A percentile compares a stretch with the other conserved stretches of the same genome.
phyloP scores from a whole-genome alignment of 2,329 filamentous ascomycete genomes.

The Xylaria sp. region DNA sequence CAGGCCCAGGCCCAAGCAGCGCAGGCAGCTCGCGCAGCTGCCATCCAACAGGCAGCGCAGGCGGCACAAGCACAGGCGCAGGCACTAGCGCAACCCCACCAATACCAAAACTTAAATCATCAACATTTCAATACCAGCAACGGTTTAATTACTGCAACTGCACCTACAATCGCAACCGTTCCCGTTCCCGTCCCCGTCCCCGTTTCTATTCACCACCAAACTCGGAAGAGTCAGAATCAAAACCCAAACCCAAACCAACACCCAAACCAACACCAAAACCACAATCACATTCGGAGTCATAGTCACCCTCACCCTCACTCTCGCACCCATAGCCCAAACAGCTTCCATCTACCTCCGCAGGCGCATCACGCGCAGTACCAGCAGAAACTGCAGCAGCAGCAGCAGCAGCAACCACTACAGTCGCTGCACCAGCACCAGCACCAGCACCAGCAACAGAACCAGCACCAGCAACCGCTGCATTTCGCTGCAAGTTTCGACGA shows the following conservation, averaged over 20 bases:
- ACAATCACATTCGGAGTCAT: neutral
- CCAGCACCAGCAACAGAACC: slow-evolving; percentile 5
- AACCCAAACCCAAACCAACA: neutral
- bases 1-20: neutral
- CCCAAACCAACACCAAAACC: neutral
- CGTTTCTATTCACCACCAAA: neutral
- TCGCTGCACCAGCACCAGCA: slow-evolving; percentile 1
- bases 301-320: neutral
- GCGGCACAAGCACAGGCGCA: slow-evolving; percentile 4
- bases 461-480: slow-evolving; percentile 4
- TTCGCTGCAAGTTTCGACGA: slow-evolving; percentile 10
- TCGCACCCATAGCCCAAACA: neutral
- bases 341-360: slow-evolving; percentile 10
- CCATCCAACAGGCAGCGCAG: neutral
- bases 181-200: slow-evolving; percentile 12
- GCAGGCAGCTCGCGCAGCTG: neutral
- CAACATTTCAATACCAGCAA: slow-evolving; percentile 27
- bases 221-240: neutral
- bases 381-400: neutral
- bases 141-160: slow-evolving; percentile 26
- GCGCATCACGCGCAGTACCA: neutral
- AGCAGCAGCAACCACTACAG: neutral
- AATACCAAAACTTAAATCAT: slow-evolving; percentile 21
- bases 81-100: slow-evolving; percentile 15
- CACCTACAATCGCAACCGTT: slow-evolving; percentile 23